These are phyloP conservation scores for Nitzschia palea DNA, from an alignment of 108 stramenopile species.

Conservation along the genomic window DNA sequence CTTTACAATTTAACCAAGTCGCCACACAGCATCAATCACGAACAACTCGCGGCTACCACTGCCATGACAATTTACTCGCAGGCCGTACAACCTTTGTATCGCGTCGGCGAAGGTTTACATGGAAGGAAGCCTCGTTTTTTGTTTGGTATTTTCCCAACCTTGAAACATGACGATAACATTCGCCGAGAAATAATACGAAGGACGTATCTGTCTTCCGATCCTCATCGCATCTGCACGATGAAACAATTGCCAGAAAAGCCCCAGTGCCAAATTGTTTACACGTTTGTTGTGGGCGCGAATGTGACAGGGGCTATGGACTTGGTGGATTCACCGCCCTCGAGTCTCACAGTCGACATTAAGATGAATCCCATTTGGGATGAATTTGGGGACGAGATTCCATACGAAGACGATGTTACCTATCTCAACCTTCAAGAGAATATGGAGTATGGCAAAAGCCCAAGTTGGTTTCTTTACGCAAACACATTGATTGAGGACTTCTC, in stretches of 20 bases:
- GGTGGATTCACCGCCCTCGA: constrained; percentile 13
- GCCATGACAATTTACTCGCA: constrained; percentile 4
- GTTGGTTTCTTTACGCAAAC: constrained; percentile 34
- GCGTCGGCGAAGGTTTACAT: no score
- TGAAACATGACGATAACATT: neutral
- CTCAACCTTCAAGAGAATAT: constrained; percentile 17
- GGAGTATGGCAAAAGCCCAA: constrained; percentile 14
- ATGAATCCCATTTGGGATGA: neutral
- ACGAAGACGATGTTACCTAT: constrained; percentile 17
- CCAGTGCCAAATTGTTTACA: constrained; percentile 30
- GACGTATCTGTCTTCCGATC: constrained; percentile 1
- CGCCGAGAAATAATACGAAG: neutral
- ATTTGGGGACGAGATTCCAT: neutral
- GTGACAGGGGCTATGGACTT: constrained; percentile 18
- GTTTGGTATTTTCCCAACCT: neutral
- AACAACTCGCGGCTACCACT: neutral
- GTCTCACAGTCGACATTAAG: neutral
- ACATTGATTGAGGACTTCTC: neutral
- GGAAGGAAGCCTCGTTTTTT: neutral
- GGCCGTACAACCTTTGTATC: neutral
- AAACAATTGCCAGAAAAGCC: neutral
- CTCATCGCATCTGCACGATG: constrained; percentile 6
- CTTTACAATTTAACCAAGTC: neutral
- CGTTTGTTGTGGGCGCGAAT: constrained; percentile 32
- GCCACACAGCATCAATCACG: neutral